Percentiles rank a stretch among this genome's conserved stretches.
Evolutionary conservation across 345 rosid species (phyloP).

Genomic region (Aethionema arabicum): DNA sequence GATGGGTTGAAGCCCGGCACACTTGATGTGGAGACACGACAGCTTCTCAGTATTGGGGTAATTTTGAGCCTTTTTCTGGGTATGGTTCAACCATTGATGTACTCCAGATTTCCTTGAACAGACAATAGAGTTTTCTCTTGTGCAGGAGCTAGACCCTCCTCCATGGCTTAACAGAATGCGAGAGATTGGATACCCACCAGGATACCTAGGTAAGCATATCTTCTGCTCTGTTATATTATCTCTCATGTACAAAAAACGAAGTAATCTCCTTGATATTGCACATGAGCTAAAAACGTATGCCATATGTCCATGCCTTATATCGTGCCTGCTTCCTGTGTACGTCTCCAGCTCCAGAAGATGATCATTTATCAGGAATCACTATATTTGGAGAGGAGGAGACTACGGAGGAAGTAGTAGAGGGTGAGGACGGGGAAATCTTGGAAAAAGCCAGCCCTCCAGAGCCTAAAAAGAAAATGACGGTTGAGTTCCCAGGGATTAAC

Average conservation of each 20-base stretch:
- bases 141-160: constrained; percentile 97
- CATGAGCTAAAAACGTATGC: not conserved
- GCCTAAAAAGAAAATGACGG: constrained; percentile 51
- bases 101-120: not conserved
- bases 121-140: constrained; percentile 2
- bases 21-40: constrained; percentile 76
- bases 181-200: constrained; percentile 97
- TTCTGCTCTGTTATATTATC: constrained; percentile 11
- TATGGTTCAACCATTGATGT: not conserved
- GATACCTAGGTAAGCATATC: constrained; percentile 71
- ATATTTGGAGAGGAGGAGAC: constrained; percentile 64
- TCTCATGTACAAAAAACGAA: constrained; percentile 5
- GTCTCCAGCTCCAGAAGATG: constrained; percentile 58
- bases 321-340: constrained; percentile 2
- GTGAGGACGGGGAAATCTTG: constrained; percentile 74
- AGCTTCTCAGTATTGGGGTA: constrained; percentile 89
- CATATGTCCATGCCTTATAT: constrained; percentile 6
- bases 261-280: not conserved
- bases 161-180: constrained; percentile 98
- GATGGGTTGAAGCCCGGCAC: constrained; percentile 85
- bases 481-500: constrained; percentile 82
- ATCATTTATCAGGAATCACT: constrained; percentile 76
- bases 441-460: constrained; percentile 41
- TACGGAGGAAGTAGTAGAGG: constrained; percentile 37
- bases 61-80: constrained; percentile 14